Percentiles rank a stretch among this genome's conserved stretches.
These are phyloP conservation scores for Rusavskia elegans DNA, from an alignment of 495 filamentous ascomycete species.

Conservation along the genomic window DNA sequence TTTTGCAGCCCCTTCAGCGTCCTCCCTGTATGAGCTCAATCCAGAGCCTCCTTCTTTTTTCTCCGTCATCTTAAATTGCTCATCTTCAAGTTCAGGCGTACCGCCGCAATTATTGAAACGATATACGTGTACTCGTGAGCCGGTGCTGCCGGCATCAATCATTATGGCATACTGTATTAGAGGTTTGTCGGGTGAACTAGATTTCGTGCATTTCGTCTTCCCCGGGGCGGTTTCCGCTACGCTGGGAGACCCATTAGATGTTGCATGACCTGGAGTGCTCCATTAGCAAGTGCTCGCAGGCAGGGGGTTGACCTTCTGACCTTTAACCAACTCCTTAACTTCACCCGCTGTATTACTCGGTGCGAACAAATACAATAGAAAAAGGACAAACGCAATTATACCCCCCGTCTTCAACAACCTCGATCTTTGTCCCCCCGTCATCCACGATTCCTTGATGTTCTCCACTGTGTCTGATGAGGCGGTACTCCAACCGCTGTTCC, in stretches of 20 bases:
- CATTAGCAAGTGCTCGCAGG: neutral
- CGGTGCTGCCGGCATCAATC: constrained; percentile 96
- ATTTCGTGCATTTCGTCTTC: constrained; percentile 63
- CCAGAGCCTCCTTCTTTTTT: constrained; percentile 65
- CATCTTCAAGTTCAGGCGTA: constrained; percentile 85
- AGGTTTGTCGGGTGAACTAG: constrained; percentile 71
- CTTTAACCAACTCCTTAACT: constrained; percentile 21
- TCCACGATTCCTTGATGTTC: constrained; percentile 33
- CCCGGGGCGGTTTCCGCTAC: constrained; percentile 6
- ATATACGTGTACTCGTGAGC: constrained; percentile 96
- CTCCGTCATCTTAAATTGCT: constrained; percentile 79
- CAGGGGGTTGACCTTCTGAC: constrained; percentile 16
- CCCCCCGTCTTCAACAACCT: constrained; percentile 72
- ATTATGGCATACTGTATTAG: constrained; percentile 94
- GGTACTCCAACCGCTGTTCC: constrained; percentile 4
- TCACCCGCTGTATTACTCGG: constrained; percentile 29
- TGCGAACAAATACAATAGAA: constrained; percentile 61
- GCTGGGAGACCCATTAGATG: neutral
- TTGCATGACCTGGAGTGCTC: neutral
- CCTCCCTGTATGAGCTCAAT: constrained; percentile 67
- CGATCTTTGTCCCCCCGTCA: constrained; percentile 57
- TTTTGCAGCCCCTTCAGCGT: constrained; percentile 74
- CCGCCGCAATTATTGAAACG: constrained; percentile 96
- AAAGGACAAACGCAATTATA: constrained; percentile 55
- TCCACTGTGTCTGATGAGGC: constrained; percentile 22